Conservation (phyloP, 2,329 filamentous ascomycete genomes). For the Dryadomyces quercivorus region DNA sequence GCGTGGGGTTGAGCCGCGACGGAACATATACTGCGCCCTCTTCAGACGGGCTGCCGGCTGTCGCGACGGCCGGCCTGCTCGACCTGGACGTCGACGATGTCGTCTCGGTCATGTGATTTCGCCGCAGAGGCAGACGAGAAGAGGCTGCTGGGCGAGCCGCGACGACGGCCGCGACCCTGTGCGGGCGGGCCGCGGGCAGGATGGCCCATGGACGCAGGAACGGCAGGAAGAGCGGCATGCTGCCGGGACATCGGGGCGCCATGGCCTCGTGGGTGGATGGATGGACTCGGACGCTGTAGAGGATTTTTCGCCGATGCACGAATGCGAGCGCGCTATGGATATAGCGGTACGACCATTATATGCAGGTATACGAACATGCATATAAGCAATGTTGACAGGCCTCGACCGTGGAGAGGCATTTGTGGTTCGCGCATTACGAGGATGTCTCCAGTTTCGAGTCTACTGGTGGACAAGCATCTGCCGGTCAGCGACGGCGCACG, state of each 20-base stretch:
- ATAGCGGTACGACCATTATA: not conserved
- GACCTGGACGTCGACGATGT: not conserved
- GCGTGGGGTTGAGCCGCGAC: constrained; percentile 63
- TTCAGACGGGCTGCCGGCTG: too few relatives aligned
- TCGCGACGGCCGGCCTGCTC: not conserved
- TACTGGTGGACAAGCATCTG: not conserved
- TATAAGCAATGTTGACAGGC: not conserved
- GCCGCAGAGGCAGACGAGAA: not conserved
- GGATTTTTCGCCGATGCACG: not conserved
- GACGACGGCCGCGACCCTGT: not conserved
- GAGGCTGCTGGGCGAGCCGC: not conserved
- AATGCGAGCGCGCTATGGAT: not conserved
- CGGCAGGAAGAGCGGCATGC: constrained; percentile 26
- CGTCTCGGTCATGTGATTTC: constrained; percentile 3
- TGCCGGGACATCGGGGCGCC: constrained; percentile 27
- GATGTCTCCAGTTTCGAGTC: too few relatives aligned
- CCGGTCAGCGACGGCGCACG: not conserved
- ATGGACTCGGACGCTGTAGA: too few relatives aligned
- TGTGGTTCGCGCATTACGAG: too few relatives aligned
- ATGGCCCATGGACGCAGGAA: constrained; percentile 40
- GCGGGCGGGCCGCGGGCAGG: constrained; percentile 12
- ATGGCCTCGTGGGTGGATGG: constrained; percentile 15
- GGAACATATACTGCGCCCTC: constrained; percentile 11
- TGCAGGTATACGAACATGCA: not conserved
- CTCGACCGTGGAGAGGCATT: too few relatives aligned